Conservation (phyloP, 768 basidiomycete species). For the Lentinula boryana region DNA sequence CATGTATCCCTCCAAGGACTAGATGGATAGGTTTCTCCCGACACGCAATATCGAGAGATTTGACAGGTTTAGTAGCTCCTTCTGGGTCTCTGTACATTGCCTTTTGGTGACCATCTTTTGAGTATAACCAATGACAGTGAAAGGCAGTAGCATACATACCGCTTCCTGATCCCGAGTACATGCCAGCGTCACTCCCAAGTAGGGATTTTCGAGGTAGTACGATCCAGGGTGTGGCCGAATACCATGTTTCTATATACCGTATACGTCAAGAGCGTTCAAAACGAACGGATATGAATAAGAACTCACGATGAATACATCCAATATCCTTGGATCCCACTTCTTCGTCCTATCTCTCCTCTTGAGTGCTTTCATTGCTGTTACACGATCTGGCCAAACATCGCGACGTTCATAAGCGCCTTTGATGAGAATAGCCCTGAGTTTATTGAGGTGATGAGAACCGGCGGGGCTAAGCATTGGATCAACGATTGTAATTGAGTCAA, state of each 20-base stretch:
- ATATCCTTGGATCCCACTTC: conserved; percentile 50
- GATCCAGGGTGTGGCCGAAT: conserved; percentile 31
- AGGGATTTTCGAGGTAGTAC: conserved; percentile 22
- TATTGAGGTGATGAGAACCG: conserved; percentile 33
- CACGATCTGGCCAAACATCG: conserved; percentile 45
- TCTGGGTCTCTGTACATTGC: conserved; percentile 59
- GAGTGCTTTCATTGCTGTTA: conserved; percentile 33
- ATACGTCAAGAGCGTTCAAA: not conserved
- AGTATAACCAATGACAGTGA: not conserved
- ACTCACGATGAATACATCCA: conserved; percentile 47
- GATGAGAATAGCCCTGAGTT: conserved; percentile 37
- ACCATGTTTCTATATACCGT: conserved; percentile 35
- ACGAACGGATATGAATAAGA: not conserved
- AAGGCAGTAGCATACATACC: conserved; percentile 26
- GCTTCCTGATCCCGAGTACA: conserved; percentile 61
- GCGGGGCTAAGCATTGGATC: conserved; percentile 60
- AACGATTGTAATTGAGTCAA: conserved; percentile 49
- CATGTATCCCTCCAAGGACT: conserved; percentile 42
- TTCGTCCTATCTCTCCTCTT: conserved; percentile 24
- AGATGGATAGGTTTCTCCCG: conserved; percentile 42
- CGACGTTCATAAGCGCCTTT: conserved; percentile 41
- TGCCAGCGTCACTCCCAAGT: conserved; percentile 40
- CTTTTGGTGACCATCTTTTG: conserved; percentile 19
- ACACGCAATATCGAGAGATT: conserved; percentile 36
- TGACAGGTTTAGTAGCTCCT: conserved; percentile 48